Conservation (phyloP, 768 basidiomycete genomes). For the Termitomyces sp. region DNA sequence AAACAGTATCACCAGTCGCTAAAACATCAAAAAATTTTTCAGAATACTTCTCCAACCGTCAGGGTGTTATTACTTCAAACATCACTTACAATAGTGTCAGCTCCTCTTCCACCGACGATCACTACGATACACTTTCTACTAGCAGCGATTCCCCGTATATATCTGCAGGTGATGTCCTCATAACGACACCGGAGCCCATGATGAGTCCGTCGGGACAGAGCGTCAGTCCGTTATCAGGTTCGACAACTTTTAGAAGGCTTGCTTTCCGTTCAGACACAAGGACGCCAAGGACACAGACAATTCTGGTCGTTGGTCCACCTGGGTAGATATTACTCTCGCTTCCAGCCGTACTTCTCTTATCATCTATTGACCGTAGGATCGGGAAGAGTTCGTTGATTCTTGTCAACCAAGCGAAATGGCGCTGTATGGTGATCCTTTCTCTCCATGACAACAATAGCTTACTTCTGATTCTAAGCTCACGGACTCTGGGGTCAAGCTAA, state of each 20-base stretch:
- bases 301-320: slow-evolving; percentile 59
- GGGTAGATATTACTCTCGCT: slow-evolving; percentile 33
- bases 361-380: slow-evolving; percentile 31
- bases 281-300: slow-evolving; percentile 47
- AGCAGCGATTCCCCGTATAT: slow-evolving; percentile 30
- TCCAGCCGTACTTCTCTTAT: slow-evolving; percentile 2
- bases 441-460: background rate
- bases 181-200: slow-evolving; percentile 10
- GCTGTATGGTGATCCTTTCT: slow-evolving; percentile 33
- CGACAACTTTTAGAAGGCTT: slow-evolving; percentile 39
- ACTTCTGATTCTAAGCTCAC: slow-evolving; percentile 35
- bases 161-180: background rate
- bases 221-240: slow-evolving; percentile 28
- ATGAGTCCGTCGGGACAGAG: slow-evolving; percentile 19
- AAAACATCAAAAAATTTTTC: slow-evolving; percentile 58
- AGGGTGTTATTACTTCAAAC: slow-evolving; percentile 35
- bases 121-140: slow-evolving; percentile 37
- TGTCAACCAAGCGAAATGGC: slow-evolving; percentile 68
- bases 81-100: slow-evolving; percentile 24
- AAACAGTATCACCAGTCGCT: slow-evolving; percentile 25
- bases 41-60: slow-evolving; percentile 39
- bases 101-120: slow-evolving; percentile 30
- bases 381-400: slow-evolving; percentile 74
- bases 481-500: slow-evolving; percentile 78
- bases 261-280: slow-evolving; percentile 38